A percentile compares a stretch with the other conserved stretches of the same genome.
These are phyloP conservation scores for Fusarium begoniae DNA, from an alignment of 2,329 filamentous ascomycete species.

Conservation along the genomic window DNA sequence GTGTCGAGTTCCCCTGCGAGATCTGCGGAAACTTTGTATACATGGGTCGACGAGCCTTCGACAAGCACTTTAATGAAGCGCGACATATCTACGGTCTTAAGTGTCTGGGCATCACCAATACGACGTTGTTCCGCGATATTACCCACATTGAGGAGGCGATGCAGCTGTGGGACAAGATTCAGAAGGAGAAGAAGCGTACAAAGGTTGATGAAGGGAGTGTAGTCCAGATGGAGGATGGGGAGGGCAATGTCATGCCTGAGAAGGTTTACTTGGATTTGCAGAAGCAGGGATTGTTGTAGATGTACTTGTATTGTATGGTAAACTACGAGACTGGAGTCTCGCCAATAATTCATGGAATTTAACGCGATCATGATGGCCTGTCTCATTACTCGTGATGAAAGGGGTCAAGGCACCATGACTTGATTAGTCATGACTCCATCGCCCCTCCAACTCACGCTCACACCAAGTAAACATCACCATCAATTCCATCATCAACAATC, in stretches of 20 bases:
- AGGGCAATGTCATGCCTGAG: constrained; percentile 99
- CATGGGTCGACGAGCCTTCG: constrained; percentile 94
- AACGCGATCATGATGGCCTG: not conserved
- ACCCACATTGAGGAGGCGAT: constrained; percentile 90
- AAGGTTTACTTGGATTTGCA: constrained; percentile 97
- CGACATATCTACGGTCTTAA: constrained; percentile 93
- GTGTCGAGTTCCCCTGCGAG: constrained; percentile 94
- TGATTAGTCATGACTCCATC: constrained; percentile 39
- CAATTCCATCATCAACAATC: constrained; percentile 15
- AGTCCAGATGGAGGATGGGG: constrained; percentile 97
- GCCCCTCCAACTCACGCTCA: constrained; percentile 35
- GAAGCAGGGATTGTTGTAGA: constrained; percentile 84
- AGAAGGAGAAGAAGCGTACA: constrained; percentile 82
- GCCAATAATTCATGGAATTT: not conserved
- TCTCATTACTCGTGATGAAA: not conserved
- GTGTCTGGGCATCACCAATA: constrained; percentile 92
- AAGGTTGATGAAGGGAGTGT: constrained; percentile 82
- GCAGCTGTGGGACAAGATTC: constrained; percentile 91
- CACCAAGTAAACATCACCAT: constrained; percentile 27
- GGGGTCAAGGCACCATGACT: constrained; percentile 14
- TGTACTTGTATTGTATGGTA: constrained; percentile 16
- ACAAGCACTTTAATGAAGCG: constrained; percentile 98
- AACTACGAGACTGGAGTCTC: not conserved
- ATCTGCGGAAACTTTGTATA: constrained; percentile 99
- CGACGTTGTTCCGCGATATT: constrained; percentile 91